Evolutionary conservation across 2,329 filamentous ascomycete genomes (phyloP).

Genomic region (Lasiodiplodia sp.): DNA sequence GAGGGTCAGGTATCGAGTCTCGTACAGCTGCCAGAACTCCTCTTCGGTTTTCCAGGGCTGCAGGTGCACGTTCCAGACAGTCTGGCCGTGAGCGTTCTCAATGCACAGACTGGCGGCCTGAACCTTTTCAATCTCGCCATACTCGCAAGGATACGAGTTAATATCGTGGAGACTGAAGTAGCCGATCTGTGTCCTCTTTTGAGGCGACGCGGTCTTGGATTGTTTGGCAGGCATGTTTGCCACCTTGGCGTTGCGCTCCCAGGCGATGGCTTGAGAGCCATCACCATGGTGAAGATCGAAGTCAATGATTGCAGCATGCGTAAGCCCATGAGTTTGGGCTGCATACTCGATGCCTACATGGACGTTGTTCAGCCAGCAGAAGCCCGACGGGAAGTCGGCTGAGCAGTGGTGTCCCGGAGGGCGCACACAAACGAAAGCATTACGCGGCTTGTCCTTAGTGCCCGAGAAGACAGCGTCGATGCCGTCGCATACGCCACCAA

Average conservation of each 20-base stretch:
- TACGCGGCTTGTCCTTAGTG: conserved; percentile 62
- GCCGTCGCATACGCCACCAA: conserved; percentile 93
- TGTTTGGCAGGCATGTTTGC: conserved; percentile 61
- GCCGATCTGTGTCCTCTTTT: conserved; percentile 87
- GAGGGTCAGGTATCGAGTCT: conserved; percentile 76
- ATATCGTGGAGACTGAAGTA: conserved; percentile 99
- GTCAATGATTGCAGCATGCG: conserved; percentile 78
- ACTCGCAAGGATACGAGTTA: conserved; percentile 96
- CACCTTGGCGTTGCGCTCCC: conserved; percentile 83
- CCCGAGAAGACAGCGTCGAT: conserved; percentile 82
- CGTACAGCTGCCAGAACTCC: conserved; percentile 91
- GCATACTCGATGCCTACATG: conserved; percentile 96
- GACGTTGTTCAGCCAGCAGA: conserved; percentile 99
- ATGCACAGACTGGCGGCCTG: conserved; percentile 93
- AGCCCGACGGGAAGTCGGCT: conserved; percentile 85
- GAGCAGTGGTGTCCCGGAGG: conserved; percentile 97
- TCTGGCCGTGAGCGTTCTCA: conserved; percentile 92
- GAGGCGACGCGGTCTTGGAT: conserved; percentile 73
- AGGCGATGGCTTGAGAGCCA: conserved; percentile 93
- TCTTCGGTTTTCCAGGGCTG: conserved; percentile 82
- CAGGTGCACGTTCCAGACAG: conserved; percentile 94
- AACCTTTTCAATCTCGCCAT: conserved; percentile 91
- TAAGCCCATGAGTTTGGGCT: conserved; percentile 81
- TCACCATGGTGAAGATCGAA: conserved; percentile 53
- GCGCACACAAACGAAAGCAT: conserved; percentile 90